phyloP scores from a whole-genome alignment of 2,329 filamentous ascomycete species.

The Epichloe brachyelytri region DNA sequence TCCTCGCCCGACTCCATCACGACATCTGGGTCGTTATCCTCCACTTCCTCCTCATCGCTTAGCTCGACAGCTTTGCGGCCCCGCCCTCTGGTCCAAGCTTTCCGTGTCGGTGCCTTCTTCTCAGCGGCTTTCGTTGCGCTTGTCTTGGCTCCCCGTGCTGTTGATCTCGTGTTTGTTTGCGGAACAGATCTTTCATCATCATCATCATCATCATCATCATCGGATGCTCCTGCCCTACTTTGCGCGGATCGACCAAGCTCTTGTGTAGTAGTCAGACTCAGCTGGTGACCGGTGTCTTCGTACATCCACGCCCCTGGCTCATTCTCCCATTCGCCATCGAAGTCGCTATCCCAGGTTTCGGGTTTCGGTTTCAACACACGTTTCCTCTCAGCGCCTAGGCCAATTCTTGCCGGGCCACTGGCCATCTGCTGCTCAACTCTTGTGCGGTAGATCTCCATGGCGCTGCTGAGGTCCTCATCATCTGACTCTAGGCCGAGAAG shows the following conservation, averaged over 20 bases:
- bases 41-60: conserved; percentile 31
- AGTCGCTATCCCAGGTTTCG: conserved; percentile 74
- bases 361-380: conserved; percentile 59
- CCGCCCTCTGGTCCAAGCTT: conserved; percentile 27
- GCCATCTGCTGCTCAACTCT: conserved; percentile 60
- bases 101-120: conserved; percentile 32
- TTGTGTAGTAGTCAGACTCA: conserved; percentile 6
- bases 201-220: conserved; percentile 4
- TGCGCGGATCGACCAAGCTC: conserved; percentile 6
- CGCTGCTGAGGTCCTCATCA: conserved; percentile 52
- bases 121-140: conserved; percentile 17
- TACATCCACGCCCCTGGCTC: conserved; percentile 47
- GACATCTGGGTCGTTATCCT: conserved; percentile 34
- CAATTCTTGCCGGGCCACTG: conserved; percentile 38
- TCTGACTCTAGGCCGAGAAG: conserved; percentile 54
- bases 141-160: conserved; percentile 19
- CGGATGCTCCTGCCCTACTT: conserved; percentile 14
- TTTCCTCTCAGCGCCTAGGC: conserved; percentile 21
- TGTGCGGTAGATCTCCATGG: conserved; percentile 60
- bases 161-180: conserved; percentile 17
- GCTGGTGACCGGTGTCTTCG: conserved; percentile 14
- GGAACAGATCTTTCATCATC: conserved; percentile 15
- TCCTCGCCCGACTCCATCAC: conserved; percentile 42
- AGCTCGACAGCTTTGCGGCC: conserved; percentile 22
- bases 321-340: conserved; percentile 77